Evolutionary conservation across 2,329 filamentous ascomycete species (phyloP).

Genomic region (Colletotrichum spinosum): DNA sequence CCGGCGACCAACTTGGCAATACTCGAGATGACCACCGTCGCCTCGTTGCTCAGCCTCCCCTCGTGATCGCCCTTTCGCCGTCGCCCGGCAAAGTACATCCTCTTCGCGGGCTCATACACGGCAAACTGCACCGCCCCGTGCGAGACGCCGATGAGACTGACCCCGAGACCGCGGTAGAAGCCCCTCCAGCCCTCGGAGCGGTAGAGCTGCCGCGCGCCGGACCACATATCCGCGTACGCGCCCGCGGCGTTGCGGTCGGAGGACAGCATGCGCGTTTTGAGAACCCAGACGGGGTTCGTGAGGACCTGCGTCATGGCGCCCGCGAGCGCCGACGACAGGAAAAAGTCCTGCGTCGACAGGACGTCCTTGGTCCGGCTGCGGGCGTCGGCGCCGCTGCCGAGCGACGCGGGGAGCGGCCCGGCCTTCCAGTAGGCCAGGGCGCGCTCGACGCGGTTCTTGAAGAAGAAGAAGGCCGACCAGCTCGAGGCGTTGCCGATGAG

Average conservation of each 20-base stretch:
- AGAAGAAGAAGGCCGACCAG: conserved; percentile 94
- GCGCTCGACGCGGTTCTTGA: conserved; percentile 69
- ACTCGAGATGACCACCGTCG: conserved; percentile 84
- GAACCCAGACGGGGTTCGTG: conserved; percentile 97
- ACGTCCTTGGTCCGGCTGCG: conserved; percentile 44
- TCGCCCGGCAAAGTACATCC: conserved; percentile 64
- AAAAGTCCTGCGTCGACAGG: conserved; percentile 79
- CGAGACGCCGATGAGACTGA: conserved; percentile 86
- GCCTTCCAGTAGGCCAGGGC: conserved; percentile 51
- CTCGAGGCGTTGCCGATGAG: conserved; percentile 89
- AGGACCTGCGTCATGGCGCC: conserved; percentile 82
- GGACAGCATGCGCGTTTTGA: conserved; percentile 97
- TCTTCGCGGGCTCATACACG: conserved; percentile 82
- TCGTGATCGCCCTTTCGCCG: conserved; percentile 30
- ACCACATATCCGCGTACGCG: conserved; percentile 83
- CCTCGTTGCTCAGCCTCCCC: conserved; percentile 72
- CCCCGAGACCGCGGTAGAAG: conserved; percentile 88
- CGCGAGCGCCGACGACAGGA: conserved; percentile 76
- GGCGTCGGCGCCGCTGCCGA: conserved; percentile 37
- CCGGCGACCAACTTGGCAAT: conserved; percentile 88
- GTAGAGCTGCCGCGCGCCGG: conserved; percentile 76
- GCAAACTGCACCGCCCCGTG: conserved; percentile 97
- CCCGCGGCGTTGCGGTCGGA: conserved; percentile 79
- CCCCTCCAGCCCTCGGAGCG: conserved; percentile 78
- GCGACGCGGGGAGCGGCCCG: conserved; percentile 34